Evolutionary conservation across 2,329 filamentous ascomycete species (phyloP), one percentile per base, ranked within the genome.

Genomic region (Coleophoma crateriformis): DNA sequence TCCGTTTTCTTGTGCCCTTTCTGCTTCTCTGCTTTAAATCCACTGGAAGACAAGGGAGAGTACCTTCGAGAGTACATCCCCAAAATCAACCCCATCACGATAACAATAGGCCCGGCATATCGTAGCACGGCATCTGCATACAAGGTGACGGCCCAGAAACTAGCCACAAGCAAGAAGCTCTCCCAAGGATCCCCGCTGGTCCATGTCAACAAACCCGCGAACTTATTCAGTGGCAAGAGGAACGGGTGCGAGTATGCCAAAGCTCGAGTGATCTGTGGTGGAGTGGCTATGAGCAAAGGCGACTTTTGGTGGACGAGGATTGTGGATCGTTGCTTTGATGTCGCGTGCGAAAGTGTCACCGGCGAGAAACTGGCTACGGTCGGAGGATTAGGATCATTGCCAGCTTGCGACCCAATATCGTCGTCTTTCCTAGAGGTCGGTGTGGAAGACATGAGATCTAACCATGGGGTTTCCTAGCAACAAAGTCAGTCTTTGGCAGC

Each of bases 251-350:
- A 96, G 67, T 97, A 96, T 56, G 92, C 92, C 52, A 99, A 78
- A 13, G 92, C 91, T 59, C 94, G 83, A 2, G 94, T 99, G 66
- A 99, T 86, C 65, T 96, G 89, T 2, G 94, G 94, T 40, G 94
- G 94, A 10, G 94, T 99, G 14, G 92, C 90, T 52, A 95, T 85
- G 15, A 99, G 78, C 42, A 99, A 72, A 11, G 94, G 94, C 14
- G 90, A 96, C 71, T 97, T 99, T 68, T 96, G 92, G 69, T 97
- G 91, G 17, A 99, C 91, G 59, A 97, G 83, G 59, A 99, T 91
- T 50, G 90, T 95, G 15, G 90, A 95, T 42, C 89, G 84, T 54
- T 92, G 87, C 63, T 88, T 87, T 11, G 80, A 77, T 33, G 78
- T 73, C 50, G 76, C 71, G 48, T 74, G 75, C 43, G 85, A 85